phyloP scores from a whole-genome alignment of 2,329 filamentous ascomycete genomes.

The Dendryphion nanum region DNA sequence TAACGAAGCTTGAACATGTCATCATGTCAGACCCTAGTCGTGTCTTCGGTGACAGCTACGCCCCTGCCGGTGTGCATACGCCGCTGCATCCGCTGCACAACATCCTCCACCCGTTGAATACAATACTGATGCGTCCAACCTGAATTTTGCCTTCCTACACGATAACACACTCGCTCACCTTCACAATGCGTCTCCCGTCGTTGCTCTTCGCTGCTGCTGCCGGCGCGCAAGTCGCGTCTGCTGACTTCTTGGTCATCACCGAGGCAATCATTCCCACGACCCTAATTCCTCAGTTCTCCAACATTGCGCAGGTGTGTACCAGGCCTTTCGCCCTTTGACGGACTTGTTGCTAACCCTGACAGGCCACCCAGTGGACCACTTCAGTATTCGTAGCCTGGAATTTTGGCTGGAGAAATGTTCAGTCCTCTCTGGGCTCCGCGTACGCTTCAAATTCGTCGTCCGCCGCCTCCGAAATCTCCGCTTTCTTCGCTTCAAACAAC shows the following conservation, averaged over 20 bases:
- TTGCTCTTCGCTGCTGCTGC: not conserved
- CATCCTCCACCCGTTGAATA: no score
- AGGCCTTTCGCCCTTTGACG: not conserved
- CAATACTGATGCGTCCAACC: no score
- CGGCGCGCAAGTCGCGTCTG: not conserved
- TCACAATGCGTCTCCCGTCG: not conserved
- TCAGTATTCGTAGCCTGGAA: slow-evolving; percentile 2
- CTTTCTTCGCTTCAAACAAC: slow-evolving; percentile 1
- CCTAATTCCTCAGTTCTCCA: not conserved
- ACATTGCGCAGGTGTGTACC: not conserved
- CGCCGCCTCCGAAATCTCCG: not conserved
- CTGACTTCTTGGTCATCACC: slow-evolving; percentile 2
- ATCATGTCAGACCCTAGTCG: no score
- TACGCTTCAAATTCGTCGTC: not conserved
- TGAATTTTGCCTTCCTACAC: no score
- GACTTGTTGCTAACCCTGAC: not conserved
- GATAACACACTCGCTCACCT: no score
- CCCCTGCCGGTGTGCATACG: no score
- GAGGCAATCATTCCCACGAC: not conserved
- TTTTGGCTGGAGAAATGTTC: not conserved
- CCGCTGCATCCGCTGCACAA: no score
- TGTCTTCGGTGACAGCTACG: no score
- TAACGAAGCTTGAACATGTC: no score
- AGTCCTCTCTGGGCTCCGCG: not conserved
- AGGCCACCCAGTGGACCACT: slow-evolving; percentile 1